These are phyloP conservation scores for Gentiana dahurica DNA, from an alignment of 257 asterid genomes.

Conservation along the genomic window DNA sequence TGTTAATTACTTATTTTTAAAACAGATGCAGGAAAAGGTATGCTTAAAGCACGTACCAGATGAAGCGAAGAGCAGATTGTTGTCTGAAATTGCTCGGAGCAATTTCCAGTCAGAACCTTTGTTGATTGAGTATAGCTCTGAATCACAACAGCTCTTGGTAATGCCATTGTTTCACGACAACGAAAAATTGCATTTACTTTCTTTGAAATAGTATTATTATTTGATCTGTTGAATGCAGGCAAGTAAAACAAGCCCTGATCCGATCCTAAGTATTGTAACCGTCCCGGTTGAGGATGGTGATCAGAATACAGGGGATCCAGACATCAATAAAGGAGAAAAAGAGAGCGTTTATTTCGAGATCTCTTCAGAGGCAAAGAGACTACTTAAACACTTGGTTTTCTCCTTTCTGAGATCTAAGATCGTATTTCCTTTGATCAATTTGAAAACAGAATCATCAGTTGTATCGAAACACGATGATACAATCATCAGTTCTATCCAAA, in stretches of 20 bases:
- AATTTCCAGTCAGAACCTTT: constrained; percentile 31
- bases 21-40: constrained; percentile 41
- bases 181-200: not conserved
- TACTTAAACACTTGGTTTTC: constrained; percentile 5
- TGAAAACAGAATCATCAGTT: not conserved
- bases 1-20: not conserved
- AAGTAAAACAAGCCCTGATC: constrained; percentile 5
- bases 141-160: constrained; percentile 23
- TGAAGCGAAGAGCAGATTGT: constrained; percentile 43
- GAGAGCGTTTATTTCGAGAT: constrained; percentile 11
- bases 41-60: constrained; percentile 31
- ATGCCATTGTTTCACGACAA: not conserved
- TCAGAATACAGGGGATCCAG: constrained; percentile 1
- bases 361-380: constrained; percentile 8
- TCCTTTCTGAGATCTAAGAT: constrained; percentile 3
- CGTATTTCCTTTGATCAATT: constrained; percentile 5
- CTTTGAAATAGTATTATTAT: not conserved
- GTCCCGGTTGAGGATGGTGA: not conserved
- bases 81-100: constrained; percentile 43
- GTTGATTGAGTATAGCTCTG: constrained; percentile 41
- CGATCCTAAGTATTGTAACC: constrained; percentile 3
- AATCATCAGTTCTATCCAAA: constrained; percentile 4
- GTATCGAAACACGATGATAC: not conserved
- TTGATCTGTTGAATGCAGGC: constrained; percentile 16
- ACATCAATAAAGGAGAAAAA: constrained; percentile 8